Percentiles rank a stretch among this genome's conserved stretches.
Evolutionary conservation across 2,329 filamentous ascomycete genomes (phyloP).

Genomic region (Verticillium isaacii): DNA sequence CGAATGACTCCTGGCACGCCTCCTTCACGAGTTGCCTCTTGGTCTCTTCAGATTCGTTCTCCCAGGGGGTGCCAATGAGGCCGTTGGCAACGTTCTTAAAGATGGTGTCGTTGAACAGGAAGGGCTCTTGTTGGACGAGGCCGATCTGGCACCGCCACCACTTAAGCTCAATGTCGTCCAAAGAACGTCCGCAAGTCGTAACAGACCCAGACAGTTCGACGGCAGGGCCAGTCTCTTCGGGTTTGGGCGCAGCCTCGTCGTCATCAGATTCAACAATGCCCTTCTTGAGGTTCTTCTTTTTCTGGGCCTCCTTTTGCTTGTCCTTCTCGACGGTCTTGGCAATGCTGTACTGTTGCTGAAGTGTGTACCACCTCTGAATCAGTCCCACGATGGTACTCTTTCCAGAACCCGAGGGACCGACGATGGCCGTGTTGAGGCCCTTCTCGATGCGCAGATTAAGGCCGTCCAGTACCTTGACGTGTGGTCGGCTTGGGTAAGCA

Average conservation of each 20-base stretch:
- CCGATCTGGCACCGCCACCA: slow-evolving; percentile 61
- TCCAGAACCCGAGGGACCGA: slow-evolving; percentile 67
- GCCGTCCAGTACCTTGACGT: slow-evolving; percentile 58
- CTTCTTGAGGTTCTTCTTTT: slow-evolving; percentile 27
- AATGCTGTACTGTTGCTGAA: slow-evolving; percentile 48
- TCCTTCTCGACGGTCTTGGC: slow-evolving; percentile 44
- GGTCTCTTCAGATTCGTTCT: slow-evolving; percentile 46
- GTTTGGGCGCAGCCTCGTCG: slow-evolving; percentile 14
- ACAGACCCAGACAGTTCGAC: slow-evolving; percentile 49
- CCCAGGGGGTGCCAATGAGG: slow-evolving; percentile 46
- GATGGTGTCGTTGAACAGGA: slow-evolving; percentile 63
- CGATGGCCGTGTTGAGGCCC: slow-evolving; percentile 68
- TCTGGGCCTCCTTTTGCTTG: slow-evolving; percentile 34
- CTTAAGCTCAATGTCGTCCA: slow-evolving; percentile 57
- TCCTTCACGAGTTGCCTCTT: slow-evolving; percentile 57
- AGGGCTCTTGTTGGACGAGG: slow-evolving; percentile 64
- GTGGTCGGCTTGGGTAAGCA: slow-evolving; percentile 63
- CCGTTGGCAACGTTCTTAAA: slow-evolving; percentile 59
- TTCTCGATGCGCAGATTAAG: slow-evolving; percentile 54
- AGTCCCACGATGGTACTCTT: slow-evolving; percentile 72
- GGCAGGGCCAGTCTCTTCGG: slow-evolving; percentile 32
- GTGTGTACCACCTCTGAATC: slow-evolving; percentile 67
- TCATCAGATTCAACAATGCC: slow-evolving; percentile 21
- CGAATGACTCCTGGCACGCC: slow-evolving; percentile 64
- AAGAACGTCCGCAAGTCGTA: slow-evolving; percentile 44